Conservation (phyloP, 768 basidiomycete genomes). For the Termitomyces eurrhizus region DNA sequence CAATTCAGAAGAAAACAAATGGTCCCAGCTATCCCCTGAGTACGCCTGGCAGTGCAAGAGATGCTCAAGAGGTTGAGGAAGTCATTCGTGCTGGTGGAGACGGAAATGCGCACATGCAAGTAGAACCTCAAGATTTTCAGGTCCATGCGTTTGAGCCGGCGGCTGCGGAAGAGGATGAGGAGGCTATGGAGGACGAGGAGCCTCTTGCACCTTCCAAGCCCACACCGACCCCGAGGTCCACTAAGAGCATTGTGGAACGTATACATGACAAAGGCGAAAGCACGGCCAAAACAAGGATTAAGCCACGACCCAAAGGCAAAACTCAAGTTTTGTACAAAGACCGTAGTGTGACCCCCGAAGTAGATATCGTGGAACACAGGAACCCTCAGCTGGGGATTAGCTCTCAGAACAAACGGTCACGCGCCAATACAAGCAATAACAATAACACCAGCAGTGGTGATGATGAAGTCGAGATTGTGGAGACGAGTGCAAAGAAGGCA, state of each 20-base stretch:
- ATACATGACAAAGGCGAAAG: conserved; percentile 18
- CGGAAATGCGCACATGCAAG: conserved; percentile 5
- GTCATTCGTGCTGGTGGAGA: conserved; percentile 13
- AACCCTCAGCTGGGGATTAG: conserved; percentile 7
- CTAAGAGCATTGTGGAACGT: conserved; percentile 14
- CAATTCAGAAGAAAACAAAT: conserved; percentile 3
- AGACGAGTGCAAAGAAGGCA: conserved; percentile 2
- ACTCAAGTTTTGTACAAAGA: not conserved
- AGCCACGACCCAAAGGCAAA: conserved; percentile 16
- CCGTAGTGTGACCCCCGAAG: conserved; percentile 4
- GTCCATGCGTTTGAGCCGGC: not conserved
- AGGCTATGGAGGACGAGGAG: not conserved
- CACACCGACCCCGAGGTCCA: conserved; percentile 9
- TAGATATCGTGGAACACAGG: conserved; percentile 8
- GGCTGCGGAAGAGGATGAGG: not conserved
- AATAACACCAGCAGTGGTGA: conserved; percentile 13
- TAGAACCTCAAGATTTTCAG: conserved; percentile 1
- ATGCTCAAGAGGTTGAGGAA: conserved; percentile 26
- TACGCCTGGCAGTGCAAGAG: conserved; percentile 27
- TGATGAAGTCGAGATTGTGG: conserved; percentile 15
- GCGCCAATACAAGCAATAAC: not conserved
- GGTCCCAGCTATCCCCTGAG: conserved; percentile 16
- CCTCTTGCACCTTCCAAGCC: conserved; percentile 2
- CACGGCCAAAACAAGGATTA: conserved; percentile 18
- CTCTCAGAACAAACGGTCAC: conserved; percentile 8